Evolutionary conservation across 306 rosid genomes (phyloP), one percentile per base, ranked within the genome.

Genomic region (Cucumis hystrix): DNA sequence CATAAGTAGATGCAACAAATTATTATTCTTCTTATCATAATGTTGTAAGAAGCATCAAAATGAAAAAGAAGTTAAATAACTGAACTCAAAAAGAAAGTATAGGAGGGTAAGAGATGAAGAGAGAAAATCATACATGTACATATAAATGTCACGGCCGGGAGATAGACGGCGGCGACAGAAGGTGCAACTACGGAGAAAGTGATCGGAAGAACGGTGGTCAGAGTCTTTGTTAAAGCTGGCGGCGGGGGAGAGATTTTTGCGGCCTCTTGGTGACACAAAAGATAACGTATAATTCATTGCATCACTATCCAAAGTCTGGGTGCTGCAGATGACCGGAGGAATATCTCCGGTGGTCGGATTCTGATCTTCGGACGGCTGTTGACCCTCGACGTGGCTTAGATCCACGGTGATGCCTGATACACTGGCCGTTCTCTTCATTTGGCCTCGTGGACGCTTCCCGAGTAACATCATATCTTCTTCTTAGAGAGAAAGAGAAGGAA

Each of bases 81-180:
- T 28, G 0, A 28, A 28, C 3, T 28, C 1, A 28, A 28, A 28
- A 28, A 28, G 30, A 28, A 4, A 37, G 7, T 4, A 37, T 6
- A 35, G 40, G 4, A 4, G 6, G 6, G 1, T 6, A 37, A 37
- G 40, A 37, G 40, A 37, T 5, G 6, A 6, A 4, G 6, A 6
- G 18, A 52, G 57, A 52, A 7, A 52, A 14, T 52, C 58, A 11
- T 84, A 93, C 98, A 87, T 90, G 45, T 94, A 94, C 94, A 94
- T 94, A 68, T 90, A 94, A 84, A 94, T 90, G 88, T 94, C 98
- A 30, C 88, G 87, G 72, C 85, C 91, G 10, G 96, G 84, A 28
- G 93, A 77, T 84, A 94, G 82, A 61, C 54, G 87, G 65, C 82
- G 81, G 1, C 79, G 82, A 51, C 98, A 94, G 79, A 89, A 90